These are phyloP conservation scores for Fragaria nilgerrensis DNA, from an alignment of 306 rosid species.

Conservation along the genomic window DNA sequence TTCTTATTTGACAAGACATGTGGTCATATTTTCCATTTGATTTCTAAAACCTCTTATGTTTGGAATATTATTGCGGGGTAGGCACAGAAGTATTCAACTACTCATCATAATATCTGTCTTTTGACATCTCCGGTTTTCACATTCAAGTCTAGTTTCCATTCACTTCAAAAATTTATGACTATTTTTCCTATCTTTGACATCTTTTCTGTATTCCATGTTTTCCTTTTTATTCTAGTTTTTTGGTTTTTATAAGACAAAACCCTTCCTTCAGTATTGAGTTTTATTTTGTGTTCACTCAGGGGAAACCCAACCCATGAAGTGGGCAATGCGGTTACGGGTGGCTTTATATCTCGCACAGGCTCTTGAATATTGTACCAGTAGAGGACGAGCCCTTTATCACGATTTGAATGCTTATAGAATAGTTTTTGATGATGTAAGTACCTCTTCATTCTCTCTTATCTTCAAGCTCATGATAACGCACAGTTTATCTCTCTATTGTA, in stretches of 20 bases:
- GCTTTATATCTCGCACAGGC: conserved; percentile 93
- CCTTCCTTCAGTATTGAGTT: conserved; percentile 8
- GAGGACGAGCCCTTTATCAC: conserved; percentile 89
- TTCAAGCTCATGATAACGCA: not conserved
- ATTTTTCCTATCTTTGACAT: not conserved
- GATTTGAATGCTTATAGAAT: conserved; percentile 95
- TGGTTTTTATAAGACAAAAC: not conserved
- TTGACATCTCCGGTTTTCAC: not conserved
- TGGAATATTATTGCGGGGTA: not conserved
- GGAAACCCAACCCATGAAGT: conserved; percentile 92
- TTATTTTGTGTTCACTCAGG: conserved; percentile 47
- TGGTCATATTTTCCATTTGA: not conserved
- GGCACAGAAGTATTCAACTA: not conserved
- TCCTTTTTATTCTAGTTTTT: not conserved
- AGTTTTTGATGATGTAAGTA: conserved; percentile 82
- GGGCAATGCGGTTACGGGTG: conserved; percentile 95
- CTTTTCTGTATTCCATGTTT: not conserved
- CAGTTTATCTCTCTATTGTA: not conserved
- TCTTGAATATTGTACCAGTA: conserved; percentile 88
- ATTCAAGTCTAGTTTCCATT: not conserved
- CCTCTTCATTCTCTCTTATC: conserved; percentile 20
- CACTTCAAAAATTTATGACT: not conserved
- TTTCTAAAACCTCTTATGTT: not conserved
- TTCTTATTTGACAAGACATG: not conserved
- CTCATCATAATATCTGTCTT: not conserved